Evolutionary conservation across 2,329 filamentous ascomycete genomes (phyloP), one percentile per base, ranked within the genome.

Genomic region (Spiromastix sp.): DNA sequence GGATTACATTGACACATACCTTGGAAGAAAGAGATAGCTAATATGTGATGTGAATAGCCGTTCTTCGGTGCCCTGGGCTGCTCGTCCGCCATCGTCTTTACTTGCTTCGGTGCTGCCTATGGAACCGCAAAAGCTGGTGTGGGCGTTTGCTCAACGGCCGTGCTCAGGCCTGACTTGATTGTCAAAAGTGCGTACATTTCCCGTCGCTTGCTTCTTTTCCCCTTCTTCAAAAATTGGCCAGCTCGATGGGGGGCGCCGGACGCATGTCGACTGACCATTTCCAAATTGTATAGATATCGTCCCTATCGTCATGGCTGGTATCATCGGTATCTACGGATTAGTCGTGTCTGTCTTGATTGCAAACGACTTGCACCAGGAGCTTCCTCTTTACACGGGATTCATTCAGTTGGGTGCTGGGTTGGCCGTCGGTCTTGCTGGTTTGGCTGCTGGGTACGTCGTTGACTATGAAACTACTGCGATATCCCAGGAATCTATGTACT

Each of bases 291-390:
- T 49, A 96, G 89, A 95, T 76, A 95, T 96, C 65, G 89, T 96
- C 48, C 91, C 91, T 62, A 91, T 96, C 67, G 94, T 98, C 79
- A 98, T 98, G 91, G 91, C 91, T 74, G 91, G 91, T 96, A 98
- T 98, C 68, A 96, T 98, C 68, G 91, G 85, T 82, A 96, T 98
- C 66, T 98, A 91, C 70, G 84, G 84, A 55, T 75, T 91, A 48
- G 84, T 91, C 66, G 83, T 89, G 42, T 87, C 84, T 12, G 84
- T 91, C 61, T 68, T 91, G 55, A 85, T 91, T 58, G 86, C 84
- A 56, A 82, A 85, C 61, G 78, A 77, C 52, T 70, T 91, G 46
- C 72, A 70, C 51, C 82, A 89, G 65, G 59, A 75, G 46, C 66
- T 81, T 43, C 71, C 83, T 42, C 72, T 91, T 42, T 89, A 81